phyloP scores from a whole-genome alignment of 148 eudicot species.

The Dianthus caryophyllus region DNA sequence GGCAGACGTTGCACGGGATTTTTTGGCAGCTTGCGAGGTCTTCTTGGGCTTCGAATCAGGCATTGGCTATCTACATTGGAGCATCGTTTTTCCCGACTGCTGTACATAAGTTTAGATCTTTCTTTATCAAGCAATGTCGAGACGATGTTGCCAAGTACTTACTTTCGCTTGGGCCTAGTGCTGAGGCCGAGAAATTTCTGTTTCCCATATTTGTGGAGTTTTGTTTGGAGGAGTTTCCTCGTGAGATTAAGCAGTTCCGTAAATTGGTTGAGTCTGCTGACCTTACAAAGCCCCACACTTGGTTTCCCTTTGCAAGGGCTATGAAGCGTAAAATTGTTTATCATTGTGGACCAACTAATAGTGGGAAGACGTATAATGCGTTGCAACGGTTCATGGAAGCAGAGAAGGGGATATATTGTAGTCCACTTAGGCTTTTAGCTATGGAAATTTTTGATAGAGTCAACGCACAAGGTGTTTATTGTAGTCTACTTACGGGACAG shows the following conservation, averaged over 20 bases:
- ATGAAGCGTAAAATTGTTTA: conserved; percentile 92
- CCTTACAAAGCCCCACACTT: conserved; percentile 84
- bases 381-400: conserved; percentile 91
- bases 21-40: conserved; percentile 52
- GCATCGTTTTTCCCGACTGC: conserved; percentile 82
- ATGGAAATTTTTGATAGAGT: conserved; percentile 98
- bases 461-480: conserved; percentile 75
- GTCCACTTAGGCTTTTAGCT: conserved; percentile 94
- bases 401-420: conserved; percentile 82
- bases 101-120: conserved; percentile 45
- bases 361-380: conserved; percentile 97
- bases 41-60: conserved; percentile 84
- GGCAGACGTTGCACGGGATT: conserved; percentile 42
- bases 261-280: conserved; percentile 76
- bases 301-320: conserved; percentile 98
- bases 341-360: conserved; percentile 97
- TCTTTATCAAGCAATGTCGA: conserved; percentile 41
- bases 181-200: conserved; percentile 61
- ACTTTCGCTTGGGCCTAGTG: conserved; percentile 64
- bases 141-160: conserved; percentile 50
- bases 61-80: conserved; percentile 81
- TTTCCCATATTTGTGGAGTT: conserved; percentile 88
- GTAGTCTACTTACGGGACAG: conserved; percentile 89
- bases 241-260: conserved; percentile 73
- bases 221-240: conserved; percentile 69